Conservation (phyloP, 768 basidiomycete genomes). For the Lentinula raphanica region DNA sequence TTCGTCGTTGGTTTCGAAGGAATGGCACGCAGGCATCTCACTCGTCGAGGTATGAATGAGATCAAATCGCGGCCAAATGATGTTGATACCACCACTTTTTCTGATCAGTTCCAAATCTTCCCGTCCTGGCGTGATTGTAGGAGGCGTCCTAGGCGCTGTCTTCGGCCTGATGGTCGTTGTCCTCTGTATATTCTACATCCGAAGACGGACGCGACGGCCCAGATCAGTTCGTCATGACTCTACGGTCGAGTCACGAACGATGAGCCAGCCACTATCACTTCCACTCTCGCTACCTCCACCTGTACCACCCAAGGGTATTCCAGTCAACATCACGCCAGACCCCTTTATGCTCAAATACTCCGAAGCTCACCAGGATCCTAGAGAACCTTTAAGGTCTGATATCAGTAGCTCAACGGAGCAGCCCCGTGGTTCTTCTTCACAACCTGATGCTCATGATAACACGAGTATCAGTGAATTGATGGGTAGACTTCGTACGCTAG, state of each 20-base stretch:
- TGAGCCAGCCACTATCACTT: neutral
- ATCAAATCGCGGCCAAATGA: neutral
- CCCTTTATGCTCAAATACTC: neutral
- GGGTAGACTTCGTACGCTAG: neutral
- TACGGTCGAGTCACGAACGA: neutral
- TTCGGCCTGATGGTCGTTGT: neutral
- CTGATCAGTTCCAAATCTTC: neutral
- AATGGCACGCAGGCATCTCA: neutral
- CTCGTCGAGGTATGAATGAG: neutral
- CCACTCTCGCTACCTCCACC: too few relatives aligned
- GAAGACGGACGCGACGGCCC: neutral
- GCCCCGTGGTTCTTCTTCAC: too few relatives aligned
- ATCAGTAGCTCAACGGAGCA: too few relatives aligned
- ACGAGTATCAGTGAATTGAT: neutral
- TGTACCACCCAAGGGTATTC: neutral
- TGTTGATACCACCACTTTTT: neutral
- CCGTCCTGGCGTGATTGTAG: neutral
- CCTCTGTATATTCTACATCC: neutral
- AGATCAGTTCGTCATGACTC: neutral
- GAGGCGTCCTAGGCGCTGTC: neutral
- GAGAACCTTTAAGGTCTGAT: neutral
- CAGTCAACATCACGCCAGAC: neutral
- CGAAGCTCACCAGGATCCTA: neutral
- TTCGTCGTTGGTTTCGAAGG: neutral
- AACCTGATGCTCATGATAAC: neutral